Evolutionary conservation across 768 basidiomycete species (phyloP), one percentile per base, ranked within the genome.

Genomic region (Auricularia sp.): DNA sequence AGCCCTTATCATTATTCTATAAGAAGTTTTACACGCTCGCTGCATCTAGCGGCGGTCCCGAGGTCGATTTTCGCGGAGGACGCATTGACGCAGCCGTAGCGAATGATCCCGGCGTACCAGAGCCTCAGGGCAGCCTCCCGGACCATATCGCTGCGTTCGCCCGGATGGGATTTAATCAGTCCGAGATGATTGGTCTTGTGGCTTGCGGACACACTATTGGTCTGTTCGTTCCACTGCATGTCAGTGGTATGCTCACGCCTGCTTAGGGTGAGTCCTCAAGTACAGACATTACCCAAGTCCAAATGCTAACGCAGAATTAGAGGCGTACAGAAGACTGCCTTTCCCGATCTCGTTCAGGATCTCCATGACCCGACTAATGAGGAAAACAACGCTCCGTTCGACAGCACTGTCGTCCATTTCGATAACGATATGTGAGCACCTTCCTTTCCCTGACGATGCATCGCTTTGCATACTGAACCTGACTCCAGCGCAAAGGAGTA

Each of bases 131-230:
- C 24, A 73, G 74, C 64, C 68, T 82, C 11, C 69, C 76, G 16
- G 77, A 76, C 0, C 75, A 79, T 62, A 76, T 70, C n/a, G 73
- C 75, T 36, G 76, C 71, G 45, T 83, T 83, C 70, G 70, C 75
- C 6, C 76, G 76, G 11, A 73, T 77, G 69, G 82, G 82, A 3
- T 82, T 81, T 67, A 70, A 73, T 13, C 70, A 71, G 33, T 66
- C 73, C n/a, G 80, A 82, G 65, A 82, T 82, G 81, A 82, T 82
- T 65, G 74, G 77, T 64, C 75, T 83, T 54, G 77, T 78, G n/a
- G 80, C 81, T 2, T 83, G 82, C 67, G 82, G 82, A 3, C 82
- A 83, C 68, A 80, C 80, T 6, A 73, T 83, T 63, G 82, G 82
- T 62, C 13, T 18, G 44, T 62, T 16, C 62, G 61, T 8, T 62